Evolutionary conservation across 768 basidiomycete species (phyloP).

Genomic region (Serendipita vermifera): DNA sequence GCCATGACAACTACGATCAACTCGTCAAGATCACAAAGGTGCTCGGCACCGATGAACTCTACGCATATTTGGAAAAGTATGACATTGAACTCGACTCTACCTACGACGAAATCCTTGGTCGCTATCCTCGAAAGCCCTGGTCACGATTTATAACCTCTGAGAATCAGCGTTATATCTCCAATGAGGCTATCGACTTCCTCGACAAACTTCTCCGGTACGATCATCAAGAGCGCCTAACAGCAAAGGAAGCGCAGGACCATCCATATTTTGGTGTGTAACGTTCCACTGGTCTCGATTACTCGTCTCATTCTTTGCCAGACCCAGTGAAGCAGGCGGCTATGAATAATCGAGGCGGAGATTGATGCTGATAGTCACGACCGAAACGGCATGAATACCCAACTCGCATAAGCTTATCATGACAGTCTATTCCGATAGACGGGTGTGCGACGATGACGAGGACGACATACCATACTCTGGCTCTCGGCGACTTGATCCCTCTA

Average conservation of each 20-base stretch:
- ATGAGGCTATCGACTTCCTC: slow-evolving; percentile 91
- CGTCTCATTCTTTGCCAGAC: background rate
- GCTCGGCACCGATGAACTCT: slow-evolving; percentile 89
- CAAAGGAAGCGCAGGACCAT: slow-evolving; percentile 82
- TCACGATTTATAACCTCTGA: slow-evolving; percentile 88
- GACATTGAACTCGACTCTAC: slow-evolving; percentile 91
- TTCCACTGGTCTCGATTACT: background rate
- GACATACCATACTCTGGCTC: too few species aligned
- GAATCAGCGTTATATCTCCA: slow-evolving; percentile 92
- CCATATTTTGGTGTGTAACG: slow-evolving; percentile 69
- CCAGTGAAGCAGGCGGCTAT: slow-evolving; percentile 12
- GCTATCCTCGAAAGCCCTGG: slow-evolving; percentile 92
- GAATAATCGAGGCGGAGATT: background rate
- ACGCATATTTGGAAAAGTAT: slow-evolving; percentile 87
- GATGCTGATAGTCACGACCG: too few species aligned
- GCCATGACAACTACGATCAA: slow-evolving; percentile 98
- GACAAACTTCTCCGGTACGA: slow-evolving; percentile 95
- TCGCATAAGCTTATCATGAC: too few species aligned
- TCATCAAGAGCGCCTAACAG: slow-evolving; percentile 92
- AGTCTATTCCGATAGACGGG: too few species aligned
- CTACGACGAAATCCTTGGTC: slow-evolving; percentile 87
- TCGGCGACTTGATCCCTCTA: too few species aligned
- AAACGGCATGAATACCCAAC: too few species aligned
- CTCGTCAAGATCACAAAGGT: slow-evolving; percentile 97
- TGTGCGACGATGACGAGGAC: too few species aligned